These are phyloP conservation scores for Colletotrichum horii DNA, from an alignment of 2,329 filamentous ascomycete genomes.

Conservation along the genomic window DNA sequence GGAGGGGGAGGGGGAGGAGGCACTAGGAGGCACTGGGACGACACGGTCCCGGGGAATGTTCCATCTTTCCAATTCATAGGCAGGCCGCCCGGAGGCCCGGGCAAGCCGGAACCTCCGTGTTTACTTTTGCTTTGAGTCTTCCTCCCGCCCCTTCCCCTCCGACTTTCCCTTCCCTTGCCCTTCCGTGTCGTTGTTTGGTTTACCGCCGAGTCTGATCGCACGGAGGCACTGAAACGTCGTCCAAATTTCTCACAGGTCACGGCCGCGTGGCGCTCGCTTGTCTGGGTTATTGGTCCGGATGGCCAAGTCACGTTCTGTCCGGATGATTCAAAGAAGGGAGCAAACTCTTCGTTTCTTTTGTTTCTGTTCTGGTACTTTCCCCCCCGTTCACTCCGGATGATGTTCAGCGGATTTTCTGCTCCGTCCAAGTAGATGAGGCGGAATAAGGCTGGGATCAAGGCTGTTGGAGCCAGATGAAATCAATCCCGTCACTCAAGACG, in stretches of 20 bases:
- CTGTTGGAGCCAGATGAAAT: background rate
- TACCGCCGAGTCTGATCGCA: slow-evolving; percentile 2
- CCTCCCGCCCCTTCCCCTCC: background rate
- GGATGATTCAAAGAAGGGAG: background rate
- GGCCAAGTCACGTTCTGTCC: background rate
- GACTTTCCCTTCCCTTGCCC: background rate
- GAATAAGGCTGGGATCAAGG: background rate
- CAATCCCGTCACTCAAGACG: background rate
- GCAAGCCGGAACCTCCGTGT: background rate
- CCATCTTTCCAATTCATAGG: background rate
- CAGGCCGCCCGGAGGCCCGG: background rate
- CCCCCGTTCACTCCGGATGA: background rate
- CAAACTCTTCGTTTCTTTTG: background rate
- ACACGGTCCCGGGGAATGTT: background rate
- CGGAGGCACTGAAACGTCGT: slow-evolving; percentile 13
- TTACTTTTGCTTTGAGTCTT: background rate
- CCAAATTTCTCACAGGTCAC: background rate
- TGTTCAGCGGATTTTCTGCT: background rate
- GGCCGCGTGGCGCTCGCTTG: slow-evolving; percentile 10
- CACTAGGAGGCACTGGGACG: background rate
- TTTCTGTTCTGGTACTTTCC: too few relatives aligned
- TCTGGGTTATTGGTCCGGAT: background rate
- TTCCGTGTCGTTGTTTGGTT: slow-evolving; percentile 2
- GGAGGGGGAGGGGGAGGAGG: background rate
- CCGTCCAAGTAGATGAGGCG: background rate